Evolutionary conservation across 352 stramenopile genomes (phyloP), one percentile per base, ranked within the genome.

Genomic region (Phytophthora europaea): DNA sequence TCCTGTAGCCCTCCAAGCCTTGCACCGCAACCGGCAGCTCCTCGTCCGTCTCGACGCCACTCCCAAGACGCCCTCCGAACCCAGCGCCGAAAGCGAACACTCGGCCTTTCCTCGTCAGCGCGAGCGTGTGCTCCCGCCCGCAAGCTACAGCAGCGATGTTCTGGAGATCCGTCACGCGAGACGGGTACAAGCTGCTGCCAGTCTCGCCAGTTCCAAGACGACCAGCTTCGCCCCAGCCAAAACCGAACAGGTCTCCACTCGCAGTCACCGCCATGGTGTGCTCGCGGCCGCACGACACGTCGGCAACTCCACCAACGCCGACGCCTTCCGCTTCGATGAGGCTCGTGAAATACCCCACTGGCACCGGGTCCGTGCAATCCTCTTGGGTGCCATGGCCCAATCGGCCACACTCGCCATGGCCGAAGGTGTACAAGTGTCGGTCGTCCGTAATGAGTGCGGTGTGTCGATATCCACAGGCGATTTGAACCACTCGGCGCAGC

Each of bases 171-270:
- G 65, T 64, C 7, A 97, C 89, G 53, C 81, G 82, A 47, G 79
- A 80, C 2, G 90, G 90, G 22, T 82, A 74, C 38, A 93, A 23
- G 26, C 85, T 80, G 36, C 84, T 92, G 45, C 85, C 89, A 16
- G 83, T 91, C 55, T 96, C 88, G 2, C 89, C 89, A 4, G 90
- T 93, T 1, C 90, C 90, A 10, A 97, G 78, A 23, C 92, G 89
- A 16, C 89, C 90, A 34, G 88, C 90, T 79, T 97, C 89, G 10
- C 85, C 87, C 90, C 89, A 97, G 8, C 90, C 92, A 56, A 95
- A 97, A 5, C 85, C 89, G 38, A 83, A 97, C 10, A 97, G 71
- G 3, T 93, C 76, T 0, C 90, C 87, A 38, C 82, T 94, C 18
- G 57, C 54, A 7, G 87, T 75, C 6, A 95, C 88, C 15, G 80